Base-by-base conservation (phyloP, 2,329 filamentous ascomycete genomes). In the Botrytis sinoallii region DNA sequence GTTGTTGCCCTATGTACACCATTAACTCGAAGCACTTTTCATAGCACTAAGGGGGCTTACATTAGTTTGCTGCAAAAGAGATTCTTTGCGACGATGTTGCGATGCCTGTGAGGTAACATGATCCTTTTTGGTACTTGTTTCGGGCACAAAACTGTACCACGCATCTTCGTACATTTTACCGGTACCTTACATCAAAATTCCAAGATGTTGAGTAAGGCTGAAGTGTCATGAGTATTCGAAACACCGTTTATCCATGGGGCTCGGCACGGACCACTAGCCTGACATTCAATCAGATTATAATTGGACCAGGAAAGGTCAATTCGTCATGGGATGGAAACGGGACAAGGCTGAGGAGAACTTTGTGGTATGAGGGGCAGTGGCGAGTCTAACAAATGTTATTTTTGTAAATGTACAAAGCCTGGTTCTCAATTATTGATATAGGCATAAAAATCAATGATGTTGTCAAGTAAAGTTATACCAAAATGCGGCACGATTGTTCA, bases 121-220 rank as follows among this genome's bases (percentile, higher is more conserved):
- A n/a, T 84, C 83, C 75, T 84, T 84, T 78, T 86, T 87, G 76
- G 86, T 84, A 74, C 87, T 84, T 71, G 88, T 83, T 72, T 91
- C 89, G 40, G 92, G 88, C 76, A 93, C 89, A 80, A 93, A 91
- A 81, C 88, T 93, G 84, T 95, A 94, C 92, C 93, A 95, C 44
- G 92, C 90, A 82, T 95, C 93, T 83, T 95, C 93, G 82, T 93
- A 93, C 92, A 94, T 94, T 77, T 77, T 84, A 67, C 42, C 52
- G 55, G 59, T 66, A 42, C 63, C 64, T 69, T 59, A 59, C 57
- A 71, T 44, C 20, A n/a, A 73, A 38, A 20, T 67, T 48, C 18
- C 18, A 55, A 35, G 38, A 44, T 25, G 29, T 32, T 32, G 5
- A 44, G 32, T 63, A 70, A 70, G 71, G 66, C 71, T 73, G 71